A percentile compares a stretch with the other conserved stretches of the same genome.
Conservation (phyloP, 495 filamentous ascomycete species). For the Penicillium paxilli region DNA sequence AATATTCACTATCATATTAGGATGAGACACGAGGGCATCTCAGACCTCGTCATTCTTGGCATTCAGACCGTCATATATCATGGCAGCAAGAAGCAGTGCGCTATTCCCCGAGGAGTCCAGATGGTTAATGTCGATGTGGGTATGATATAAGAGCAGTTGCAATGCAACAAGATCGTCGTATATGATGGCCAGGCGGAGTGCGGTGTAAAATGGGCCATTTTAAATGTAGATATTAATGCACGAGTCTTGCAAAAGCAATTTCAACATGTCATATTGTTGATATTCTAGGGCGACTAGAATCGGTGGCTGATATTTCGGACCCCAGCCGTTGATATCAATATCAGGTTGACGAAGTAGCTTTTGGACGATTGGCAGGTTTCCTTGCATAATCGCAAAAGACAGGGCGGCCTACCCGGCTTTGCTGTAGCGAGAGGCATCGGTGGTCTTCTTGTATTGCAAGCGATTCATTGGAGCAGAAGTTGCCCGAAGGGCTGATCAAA, state of each 20-base stretch:
- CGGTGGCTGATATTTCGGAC: neutral
- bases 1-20: too few relatives aligned
- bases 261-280: conserved; percentile 4
- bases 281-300: conserved; percentile 7
- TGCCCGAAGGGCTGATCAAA: neutral
- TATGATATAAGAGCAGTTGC: neutral
- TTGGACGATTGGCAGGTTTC: neutral
- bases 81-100: neutral
- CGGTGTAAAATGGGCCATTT: neutral
- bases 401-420: neutral
- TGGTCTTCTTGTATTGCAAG: neutral
- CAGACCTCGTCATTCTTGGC: neutral
- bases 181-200: conserved; percentile 1
- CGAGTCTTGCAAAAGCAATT: neutral
- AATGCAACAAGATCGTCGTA: neutral
- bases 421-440: neutral
- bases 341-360: neutral
- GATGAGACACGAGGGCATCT: too few relatives aligned
- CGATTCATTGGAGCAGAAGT: neutral
- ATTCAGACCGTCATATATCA: neutral
- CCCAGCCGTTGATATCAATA: neutral
- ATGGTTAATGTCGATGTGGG: neutral
- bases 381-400: neutral
- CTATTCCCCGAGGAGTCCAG: neutral
- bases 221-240: neutral